Evolutionary conservation across 2,329 filamentous ascomycete species (phyloP).

Genomic region (Thelonectria rubi): DNA sequence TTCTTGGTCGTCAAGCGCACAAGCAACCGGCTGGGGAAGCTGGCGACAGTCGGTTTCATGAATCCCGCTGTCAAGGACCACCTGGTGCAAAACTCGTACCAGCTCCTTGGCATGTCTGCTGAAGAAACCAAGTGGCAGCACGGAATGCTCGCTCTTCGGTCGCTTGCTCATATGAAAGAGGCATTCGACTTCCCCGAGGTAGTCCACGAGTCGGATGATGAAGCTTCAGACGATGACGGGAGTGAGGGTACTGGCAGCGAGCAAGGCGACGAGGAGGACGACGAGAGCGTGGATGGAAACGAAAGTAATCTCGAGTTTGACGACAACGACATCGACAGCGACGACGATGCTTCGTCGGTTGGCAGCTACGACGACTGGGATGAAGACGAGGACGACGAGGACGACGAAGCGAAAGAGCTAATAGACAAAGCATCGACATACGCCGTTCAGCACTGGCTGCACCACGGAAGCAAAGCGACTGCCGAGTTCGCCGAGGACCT

Average conservation of each 20-base stretch:
- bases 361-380: conserved; percentile 3
- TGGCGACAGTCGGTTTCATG: background rate
- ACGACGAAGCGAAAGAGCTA: conserved; percentile 43
- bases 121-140: conserved; percentile 54
- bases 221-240: background rate
- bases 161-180: conserved; percentile 50
- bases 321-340: background rate
- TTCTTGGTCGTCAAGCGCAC: conserved; percentile 44
- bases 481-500: conserved; percentile 53
- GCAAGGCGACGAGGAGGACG: background rate
- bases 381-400: conserved; percentile 31
- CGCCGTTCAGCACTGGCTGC: conserved; percentile 53
- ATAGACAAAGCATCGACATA: conserved; percentile 46
- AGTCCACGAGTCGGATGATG: background rate
- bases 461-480: conserved; percentile 53
- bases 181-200: conserved; percentile 42
- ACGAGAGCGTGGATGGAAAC: background rate
- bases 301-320: too few relatives aligned
- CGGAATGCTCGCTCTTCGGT: conserved; percentile 51
- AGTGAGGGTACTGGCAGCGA: too few relatives aligned
- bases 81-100: background rate
- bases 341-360: background rate
- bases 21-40: background rate
- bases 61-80: background rate
- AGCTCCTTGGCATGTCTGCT: conserved; percentile 45